Base-by-base conservation (phyloP, 768 basidiomycete species). In the Tricholoma sp. region DNA sequence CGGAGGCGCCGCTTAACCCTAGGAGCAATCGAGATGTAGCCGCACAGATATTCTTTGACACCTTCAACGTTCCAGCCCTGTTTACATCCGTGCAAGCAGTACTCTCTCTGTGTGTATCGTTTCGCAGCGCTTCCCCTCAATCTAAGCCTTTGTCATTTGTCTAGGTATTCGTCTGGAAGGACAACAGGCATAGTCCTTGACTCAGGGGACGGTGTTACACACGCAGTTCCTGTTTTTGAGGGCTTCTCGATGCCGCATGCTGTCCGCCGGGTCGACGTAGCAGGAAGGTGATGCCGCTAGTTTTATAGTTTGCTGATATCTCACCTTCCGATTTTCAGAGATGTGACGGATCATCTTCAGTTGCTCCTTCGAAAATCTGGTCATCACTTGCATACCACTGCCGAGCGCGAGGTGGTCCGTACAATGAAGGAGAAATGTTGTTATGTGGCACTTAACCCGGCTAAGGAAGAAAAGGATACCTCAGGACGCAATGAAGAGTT, bases 191-290 rank as follows among this genome's bases (percentile, higher is more conserved):
- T 98, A 57, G 97, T 99, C 1, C 82, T 99, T 17, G 97, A 99
- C 69, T 98, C 96, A 5, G 97, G 97, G 10, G 97, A 99, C 67
- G 97, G 97, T 28, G 97, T 99, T 7, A 98, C 97, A 20, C 97
- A 99, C 59, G 93, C 97, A 12, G 97, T 99, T 2, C 97, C 97
- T 3, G 95, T 99, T 15, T 99, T 95, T 65, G 97, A 99, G 67
- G 97, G 97, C 0, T 98, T 98, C 77, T 95, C 94, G 6, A 98
- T 98, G 93, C 94, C 95, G 42, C 95, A 98, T 69, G 96, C 97
- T 39, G 95, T 98, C 61, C 85, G 94, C 41, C 81, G 97, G 63
- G 90, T 99, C 45, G 97, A 99, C 68, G 85, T 99, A 13, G 97
- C 97, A 36, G 97, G 97, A 70, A 82, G 95, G 93, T 91, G 78